Evolutionary conservation across 139 green algal species (phyloP).

Genomic region (Haematococcus lacustris): DNA sequence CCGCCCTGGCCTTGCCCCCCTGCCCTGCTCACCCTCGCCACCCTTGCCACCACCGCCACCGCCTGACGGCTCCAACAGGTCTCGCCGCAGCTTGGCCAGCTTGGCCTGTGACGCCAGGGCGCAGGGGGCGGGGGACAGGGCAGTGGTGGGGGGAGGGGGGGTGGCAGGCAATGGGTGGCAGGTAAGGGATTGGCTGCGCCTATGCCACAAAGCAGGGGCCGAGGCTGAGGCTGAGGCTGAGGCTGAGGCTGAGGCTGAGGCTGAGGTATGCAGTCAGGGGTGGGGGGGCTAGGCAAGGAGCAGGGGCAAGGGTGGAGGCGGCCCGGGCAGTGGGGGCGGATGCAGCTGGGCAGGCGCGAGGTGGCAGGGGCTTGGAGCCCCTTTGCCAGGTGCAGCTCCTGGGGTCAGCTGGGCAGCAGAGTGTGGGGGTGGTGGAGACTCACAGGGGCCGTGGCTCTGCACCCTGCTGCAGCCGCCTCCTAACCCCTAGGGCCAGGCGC

Average conservation of each 20-base stretch:
- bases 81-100: conserved; percentile 91
- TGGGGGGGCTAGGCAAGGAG: not conserved
- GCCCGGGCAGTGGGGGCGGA: too few relatives aligned
- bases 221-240: not conserved
- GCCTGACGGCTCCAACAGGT: conserved; percentile 80
- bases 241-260: not conserved
- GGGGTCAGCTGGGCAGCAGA: not conserved
- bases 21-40: too few relatives aligned
- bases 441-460: not conserved
- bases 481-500: too few relatives aligned
- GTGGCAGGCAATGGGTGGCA: not conserved
- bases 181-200: too few relatives aligned
- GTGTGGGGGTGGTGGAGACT: not conserved
- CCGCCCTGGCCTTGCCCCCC: too few relatives aligned
- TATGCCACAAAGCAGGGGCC: too few relatives aligned
- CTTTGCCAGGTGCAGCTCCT: not conserved
- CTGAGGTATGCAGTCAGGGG: not conserved
- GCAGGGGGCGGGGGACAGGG: not conserved
- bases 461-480: not conserved
- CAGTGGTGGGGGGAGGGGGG: not conserved
- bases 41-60: conserved; percentile 65
- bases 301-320: too few relatives aligned
- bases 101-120: conserved; percentile 73
- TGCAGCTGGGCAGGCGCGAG: too few relatives aligned
- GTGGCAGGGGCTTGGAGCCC: not conserved